These are phyloP conservation scores for Zostera marina DNA, from an alignment of 116 monocot genomes.

Conservation along the genomic window DNA sequence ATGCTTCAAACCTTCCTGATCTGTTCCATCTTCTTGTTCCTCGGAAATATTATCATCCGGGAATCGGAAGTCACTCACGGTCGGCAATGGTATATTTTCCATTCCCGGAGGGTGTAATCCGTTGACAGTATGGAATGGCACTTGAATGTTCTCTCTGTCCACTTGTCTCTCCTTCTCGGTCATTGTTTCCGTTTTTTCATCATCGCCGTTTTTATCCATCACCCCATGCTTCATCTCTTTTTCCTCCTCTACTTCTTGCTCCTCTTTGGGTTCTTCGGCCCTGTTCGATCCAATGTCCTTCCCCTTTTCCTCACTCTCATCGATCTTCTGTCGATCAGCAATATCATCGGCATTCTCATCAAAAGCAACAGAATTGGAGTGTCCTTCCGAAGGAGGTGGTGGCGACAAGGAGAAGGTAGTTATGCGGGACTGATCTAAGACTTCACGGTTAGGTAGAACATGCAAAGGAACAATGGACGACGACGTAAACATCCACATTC, in stretches of 20 bases:
- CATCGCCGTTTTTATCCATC: neutral
- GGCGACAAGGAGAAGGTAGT: conserved; percentile 3
- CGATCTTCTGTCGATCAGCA: neutral
- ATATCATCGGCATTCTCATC: neutral
- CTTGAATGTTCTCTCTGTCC: neutral
- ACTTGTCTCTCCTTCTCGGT: neutral
- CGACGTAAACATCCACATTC: conserved; percentile 46
- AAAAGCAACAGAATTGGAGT: neutral
- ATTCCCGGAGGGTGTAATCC: conserved; percentile 6
- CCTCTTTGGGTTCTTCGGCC: neutral
- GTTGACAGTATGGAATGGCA: neutral
- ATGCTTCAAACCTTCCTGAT: conserved; percentile 12
- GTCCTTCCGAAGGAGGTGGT: neutral
- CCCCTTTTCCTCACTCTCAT: neutral
- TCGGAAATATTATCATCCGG: neutral
- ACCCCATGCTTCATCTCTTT: conserved; percentile 5
- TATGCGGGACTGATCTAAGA: neutral
- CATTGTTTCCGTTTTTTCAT: neutral
- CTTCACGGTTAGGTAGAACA: neutral
- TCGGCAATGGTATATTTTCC: conserved; percentile 12
- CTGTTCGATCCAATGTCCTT: neutral
- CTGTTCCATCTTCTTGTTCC: too few species aligned
- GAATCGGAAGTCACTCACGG: conserved; percentile 1
- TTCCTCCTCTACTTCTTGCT: neutral
- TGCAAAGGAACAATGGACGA: conserved; percentile 14